Evolutionary conservation across 2,329 filamentous ascomycete species (phyloP), one percentile per base, ranked within the genome.

Genomic region (Cercospora canescens): DNA sequence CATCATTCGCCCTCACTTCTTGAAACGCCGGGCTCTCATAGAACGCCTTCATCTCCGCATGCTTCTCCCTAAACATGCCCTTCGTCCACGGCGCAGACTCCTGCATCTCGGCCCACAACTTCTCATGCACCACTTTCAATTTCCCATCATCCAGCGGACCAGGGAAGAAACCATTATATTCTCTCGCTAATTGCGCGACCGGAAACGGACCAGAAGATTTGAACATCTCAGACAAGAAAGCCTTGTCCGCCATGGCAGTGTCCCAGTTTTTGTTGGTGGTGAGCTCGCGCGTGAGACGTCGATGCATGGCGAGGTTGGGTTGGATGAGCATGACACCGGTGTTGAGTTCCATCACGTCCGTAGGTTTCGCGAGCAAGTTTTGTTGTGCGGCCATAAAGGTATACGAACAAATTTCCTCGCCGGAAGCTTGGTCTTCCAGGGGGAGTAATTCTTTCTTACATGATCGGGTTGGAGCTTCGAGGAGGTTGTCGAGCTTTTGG

Each of bases 91-190:
- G 60, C 32, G 63, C 35, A n/a, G 28, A 16, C 1, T 62, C 60
- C 32, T 63, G 63, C 45, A 55, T 8, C 6, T 60, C 39, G 6
- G 61, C 35, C 69, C 69, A 71, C 16, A 71, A 30, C 26, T 71
- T 71, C 50, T 71, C 69, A 30, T 71, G 69, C 35, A 71, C 60
- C 8, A 70, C 67, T 58, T 69, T 70, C 30, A 70, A 35, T 14
- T 60, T 61, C 14, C 63, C 65, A 7, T 50, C 45, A 55, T 63
- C 60, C 9, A 55, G 30, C 16, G 66, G 63, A 16, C 64, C 62
- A 2, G 67, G 67, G 16, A 69, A 68, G 64, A 69, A 69, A 3
- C 67, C 69, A 64, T 71, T 71, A 55, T 68, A 71, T 24, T 54
- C 50, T 7, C 69, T 62, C 37, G 61, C 58, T 34, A 71, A 52